A percentile compares a stretch with the other conserved stretches of the same genome.
Conservation (phyloP, 164 flowering plant genomes). For the Kingdonia uniflora region DNA sequence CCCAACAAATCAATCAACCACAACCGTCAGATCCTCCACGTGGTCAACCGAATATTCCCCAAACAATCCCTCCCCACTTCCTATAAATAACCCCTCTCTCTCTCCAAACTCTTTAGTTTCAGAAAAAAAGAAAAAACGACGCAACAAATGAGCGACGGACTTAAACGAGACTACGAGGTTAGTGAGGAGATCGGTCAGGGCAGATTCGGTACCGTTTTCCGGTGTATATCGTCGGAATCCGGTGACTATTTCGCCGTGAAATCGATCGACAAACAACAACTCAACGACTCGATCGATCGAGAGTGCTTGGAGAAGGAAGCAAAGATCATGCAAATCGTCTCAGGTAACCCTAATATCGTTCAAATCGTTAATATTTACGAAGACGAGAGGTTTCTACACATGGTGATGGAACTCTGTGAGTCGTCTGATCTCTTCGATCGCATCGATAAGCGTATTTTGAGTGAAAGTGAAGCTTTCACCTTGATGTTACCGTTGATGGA, state of each 20-base stretch:
- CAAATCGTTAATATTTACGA: constrained; percentile 36
- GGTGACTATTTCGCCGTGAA: constrained; percentile 43
- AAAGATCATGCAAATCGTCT: constrained; percentile 38
- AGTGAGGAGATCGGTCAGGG: constrained; percentile 67
- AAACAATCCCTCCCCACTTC: constrained; percentile 7
- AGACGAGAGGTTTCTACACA: constrained; percentile 26
- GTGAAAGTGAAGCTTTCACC: constrained; percentile 31
- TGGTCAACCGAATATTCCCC: constrained; percentile 8
- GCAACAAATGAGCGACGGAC: constrained; percentile 14
- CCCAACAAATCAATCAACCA: neutral
- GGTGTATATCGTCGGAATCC: constrained; percentile 34
- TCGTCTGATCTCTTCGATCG: constrained; percentile 31
- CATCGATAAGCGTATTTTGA: constrained; percentile 14
- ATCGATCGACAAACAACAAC: constrained; percentile 31
- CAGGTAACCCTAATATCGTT: constrained; percentile 34
- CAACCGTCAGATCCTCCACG: neutral
- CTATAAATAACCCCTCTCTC: neutral
- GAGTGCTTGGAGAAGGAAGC: constrained; percentile 57
- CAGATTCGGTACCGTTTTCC: constrained; percentile 51
- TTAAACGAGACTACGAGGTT: constrained; percentile 31
- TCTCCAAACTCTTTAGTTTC: neutral
- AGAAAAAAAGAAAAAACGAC: neutral
- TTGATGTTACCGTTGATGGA: constrained; percentile 26
- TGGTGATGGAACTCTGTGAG: constrained; percentile 45
- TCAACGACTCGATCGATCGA: constrained; percentile 43